Evolutionary conservation across 108 stramenopile genomes (phyloP).

Genomic region (Nannochloropsis gaditana): DNA sequence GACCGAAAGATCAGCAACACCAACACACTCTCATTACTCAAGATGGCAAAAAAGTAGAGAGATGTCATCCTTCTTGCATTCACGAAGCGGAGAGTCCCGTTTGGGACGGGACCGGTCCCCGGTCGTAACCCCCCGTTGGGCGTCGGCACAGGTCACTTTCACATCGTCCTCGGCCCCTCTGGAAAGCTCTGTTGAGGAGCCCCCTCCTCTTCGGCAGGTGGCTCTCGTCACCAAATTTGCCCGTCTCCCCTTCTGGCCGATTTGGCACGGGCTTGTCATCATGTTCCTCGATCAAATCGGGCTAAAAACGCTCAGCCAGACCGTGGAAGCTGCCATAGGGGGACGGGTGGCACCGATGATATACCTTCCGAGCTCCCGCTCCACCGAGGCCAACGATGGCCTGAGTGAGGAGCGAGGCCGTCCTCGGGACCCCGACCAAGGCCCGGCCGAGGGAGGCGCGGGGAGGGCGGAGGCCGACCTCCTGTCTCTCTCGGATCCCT

Average conservation of each 20-base stretch:
- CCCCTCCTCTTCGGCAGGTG: background rate
- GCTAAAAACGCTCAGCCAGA: conserved; percentile 21
- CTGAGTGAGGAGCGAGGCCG: background rate
- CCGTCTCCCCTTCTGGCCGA: background rate
- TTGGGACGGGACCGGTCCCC: no score
- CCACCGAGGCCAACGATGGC: background rate
- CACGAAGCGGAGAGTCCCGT: no score
- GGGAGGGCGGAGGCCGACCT: conserved; percentile 15
- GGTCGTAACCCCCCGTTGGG: no score
- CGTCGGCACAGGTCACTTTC: no score
- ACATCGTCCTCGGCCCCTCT: no score
- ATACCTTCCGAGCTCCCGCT: background rate
- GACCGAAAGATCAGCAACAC: no score
- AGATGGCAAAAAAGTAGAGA: no score
- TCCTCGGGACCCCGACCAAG: background rate
- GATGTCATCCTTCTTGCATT: no score
- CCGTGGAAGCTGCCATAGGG: conserved; percentile 32
- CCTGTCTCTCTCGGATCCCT: conserved; percentile 28
- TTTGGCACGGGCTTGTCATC: conserved; percentile 27
- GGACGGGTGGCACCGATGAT: conserved; percentile 35
- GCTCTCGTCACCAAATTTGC: background rate
- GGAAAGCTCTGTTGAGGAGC: background rate
- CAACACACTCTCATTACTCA: no score
- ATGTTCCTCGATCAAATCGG: conserved; percentile 28
- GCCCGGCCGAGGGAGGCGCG: background rate